These are phyloP conservation scores for Trichoderma citrinoviride DNA, from an alignment of 2,329 filamentous ascomycete genomes.

Conservation along the genomic window DNA sequence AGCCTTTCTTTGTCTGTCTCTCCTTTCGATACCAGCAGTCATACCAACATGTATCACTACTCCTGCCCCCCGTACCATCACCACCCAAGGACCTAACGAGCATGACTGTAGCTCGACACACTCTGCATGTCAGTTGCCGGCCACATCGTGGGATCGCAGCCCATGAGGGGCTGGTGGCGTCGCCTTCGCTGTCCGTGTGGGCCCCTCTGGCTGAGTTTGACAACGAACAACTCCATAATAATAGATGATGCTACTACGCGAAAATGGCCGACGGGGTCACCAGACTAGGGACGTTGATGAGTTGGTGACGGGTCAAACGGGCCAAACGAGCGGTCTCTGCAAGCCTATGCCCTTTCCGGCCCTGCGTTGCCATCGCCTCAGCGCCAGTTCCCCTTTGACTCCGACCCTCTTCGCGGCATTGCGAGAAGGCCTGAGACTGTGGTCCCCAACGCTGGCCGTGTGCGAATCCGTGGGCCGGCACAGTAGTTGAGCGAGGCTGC, in stretches of 20 bases:
- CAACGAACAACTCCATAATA: constrained; percentile 23
- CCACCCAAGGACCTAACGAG: neutral
- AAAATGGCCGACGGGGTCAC: constrained; percentile 23
- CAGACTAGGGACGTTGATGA: constrained; percentile 22
- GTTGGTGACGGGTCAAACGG: constrained; percentile 22
- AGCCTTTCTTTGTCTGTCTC: too few relatives aligned
- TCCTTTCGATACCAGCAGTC: too few relatives aligned
- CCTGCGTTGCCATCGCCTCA: constrained; percentile 14
- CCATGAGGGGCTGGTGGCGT: constrained; percentile 22
- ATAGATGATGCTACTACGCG: constrained; percentile 21
- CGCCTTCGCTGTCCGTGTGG: constrained; percentile 22
- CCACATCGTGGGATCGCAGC: constrained; percentile 23
- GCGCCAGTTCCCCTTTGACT: constrained; percentile 13
- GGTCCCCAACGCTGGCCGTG: neutral
- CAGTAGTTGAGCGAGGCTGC: neutral
- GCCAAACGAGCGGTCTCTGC: constrained; percentile 22
- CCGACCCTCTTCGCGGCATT: constrained; percentile 15
- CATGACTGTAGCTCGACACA: neutral
- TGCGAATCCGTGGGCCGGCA: neutral
- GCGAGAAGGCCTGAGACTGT: neutral
- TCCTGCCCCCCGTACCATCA: neutral
- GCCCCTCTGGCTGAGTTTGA: constrained; percentile 21
- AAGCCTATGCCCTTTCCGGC: constrained; percentile 19
- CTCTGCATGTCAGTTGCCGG: constrained; percentile 26
- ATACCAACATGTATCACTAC: neutral